Evolutionary conservation across 495 filamentous ascomycete genomes (phyloP).

Genomic region (Aspergillus bridgeri): DNA sequence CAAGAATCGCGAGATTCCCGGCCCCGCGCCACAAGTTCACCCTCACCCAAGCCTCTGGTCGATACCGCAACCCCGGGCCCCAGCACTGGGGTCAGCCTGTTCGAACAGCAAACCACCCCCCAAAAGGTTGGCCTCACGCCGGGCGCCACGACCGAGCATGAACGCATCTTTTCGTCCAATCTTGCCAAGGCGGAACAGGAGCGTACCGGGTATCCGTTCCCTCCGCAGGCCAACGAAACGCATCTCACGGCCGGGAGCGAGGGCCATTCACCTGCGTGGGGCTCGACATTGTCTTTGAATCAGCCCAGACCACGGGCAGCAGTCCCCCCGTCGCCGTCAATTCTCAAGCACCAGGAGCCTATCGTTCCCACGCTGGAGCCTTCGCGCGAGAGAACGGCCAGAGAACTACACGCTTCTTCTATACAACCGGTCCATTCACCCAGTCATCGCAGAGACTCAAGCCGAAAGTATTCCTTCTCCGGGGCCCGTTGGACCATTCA

Average conservation of each 20-base stretch:
- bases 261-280: conserved; percentile 58
- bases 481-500: conserved; percentile 76
- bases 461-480: conserved; percentile 60
- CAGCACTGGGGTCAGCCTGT: conserved; percentile 38
- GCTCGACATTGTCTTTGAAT: conserved; percentile 56
- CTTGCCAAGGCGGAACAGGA: conserved; percentile 32
- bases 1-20: conserved; percentile 25
- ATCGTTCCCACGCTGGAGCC: conserved; percentile 30
- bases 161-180: conserved; percentile 53
- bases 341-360: conserved; percentile 62
- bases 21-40: conserved; percentile 20
- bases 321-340: conserved; percentile 65
- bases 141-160: conserved; percentile 57
- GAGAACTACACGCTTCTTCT: conserved; percentile 14
- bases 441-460: conserved; percentile 11
- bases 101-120: conserved; percentile 42
- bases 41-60: conserved; percentile 32
- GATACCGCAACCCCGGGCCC: conserved; percentile 32
- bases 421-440: conserved; percentile 4
- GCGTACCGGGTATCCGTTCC: conserved; percentile 34
- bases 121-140: conserved; percentile 43
- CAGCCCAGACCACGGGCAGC: conserved; percentile 72
- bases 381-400: conserved; percentile 21
- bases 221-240: conserved; percentile 14
- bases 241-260: conserved; percentile 40